Base-by-base conservation (phyloP, 176 grass and related monocot genomes). In the Bromus sterilis region DNA sequence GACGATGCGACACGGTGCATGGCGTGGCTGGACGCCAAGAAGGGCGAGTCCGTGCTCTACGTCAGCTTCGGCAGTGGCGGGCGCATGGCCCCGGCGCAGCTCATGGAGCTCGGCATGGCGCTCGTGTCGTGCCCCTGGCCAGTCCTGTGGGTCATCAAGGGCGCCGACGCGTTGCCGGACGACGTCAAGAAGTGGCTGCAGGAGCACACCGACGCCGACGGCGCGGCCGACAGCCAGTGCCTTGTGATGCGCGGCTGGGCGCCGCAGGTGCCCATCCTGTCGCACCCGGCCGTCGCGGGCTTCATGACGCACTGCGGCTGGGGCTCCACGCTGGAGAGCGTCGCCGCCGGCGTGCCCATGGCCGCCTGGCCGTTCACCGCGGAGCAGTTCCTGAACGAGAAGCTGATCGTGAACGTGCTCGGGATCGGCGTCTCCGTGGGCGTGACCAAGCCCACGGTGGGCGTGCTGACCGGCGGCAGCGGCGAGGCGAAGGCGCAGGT, bases 271-370 rank as follows among this genome's bases (percentile, higher is more conserved):
- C 13, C 75, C 51, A 92, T 93, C 42, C 77, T 96, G 30, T 80
- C 86, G 31, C 93, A 96, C 82, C 48, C 58, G 43, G 82, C 88
- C 1, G 80, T 91, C 3, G 90, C 72, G 4, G 88, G 83, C 2
- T 96, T 91, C 21, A 37, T 96, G 88, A 96, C 90, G 23, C 93
- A 96, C 83, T 93, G 93, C 56, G 93, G 93, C 8, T 96, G 93
- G 57, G 57, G 57, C 11, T 60, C 57, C 26, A 60, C 57, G 57
- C 57, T 60, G 57, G 57, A 60, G 57, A 60, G 57, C 25, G 25
- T 60, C 57, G 57, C 57, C 9, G 57, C 57, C 13, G 57, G 25
- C 4, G 87, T 94, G 53, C 93, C 93, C 10, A 51, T 92, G 63
- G 84, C 78, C 5, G 36, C 87, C 10, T 94, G 89, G 93, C 93